phyloP scores from a whole-genome alignment of 1,284 basidiomycete genomes.

The Xerocomus minutiporus region DNA sequence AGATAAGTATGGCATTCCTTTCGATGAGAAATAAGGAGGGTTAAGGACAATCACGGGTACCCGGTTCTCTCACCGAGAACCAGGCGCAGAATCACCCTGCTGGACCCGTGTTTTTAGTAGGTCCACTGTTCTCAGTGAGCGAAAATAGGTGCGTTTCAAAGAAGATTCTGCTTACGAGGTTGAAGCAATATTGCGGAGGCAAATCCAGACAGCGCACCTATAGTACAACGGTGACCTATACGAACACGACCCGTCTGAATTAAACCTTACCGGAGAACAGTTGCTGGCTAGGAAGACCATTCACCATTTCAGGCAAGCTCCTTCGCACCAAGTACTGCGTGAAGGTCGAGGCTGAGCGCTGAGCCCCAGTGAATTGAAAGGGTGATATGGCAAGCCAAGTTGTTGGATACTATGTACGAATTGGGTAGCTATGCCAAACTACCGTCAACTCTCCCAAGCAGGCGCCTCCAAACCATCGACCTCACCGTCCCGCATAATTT shows the following conservation, averaged over 20 bases:
- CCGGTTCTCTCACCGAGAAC: constrained; percentile 33
- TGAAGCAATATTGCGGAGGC: constrained; percentile 72
- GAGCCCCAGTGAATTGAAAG: no score
- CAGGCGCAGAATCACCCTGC: constrained; percentile 54
- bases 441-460: no score
- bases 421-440: no score
- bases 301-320: constrained; percentile 18
- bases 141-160: background rate
- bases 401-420: no score
- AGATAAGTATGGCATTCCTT: constrained; percentile 41
- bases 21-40: background rate
- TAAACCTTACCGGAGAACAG: constrained; percentile 57
- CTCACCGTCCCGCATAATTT: no score
- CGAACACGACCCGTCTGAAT: background rate
- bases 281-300: constrained; percentile 53
- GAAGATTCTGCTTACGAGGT: constrained; percentile 49
- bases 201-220: constrained; percentile 73
- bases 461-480: no score
- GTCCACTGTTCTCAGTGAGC: constrained; percentile 57
- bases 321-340: no score
- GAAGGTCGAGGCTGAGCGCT: no score
- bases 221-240: background rate
- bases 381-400: no score
- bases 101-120: constrained; percentile 85
- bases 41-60: background rate